A percentile compares a stretch with the other conserved stretches of the same genome.
Evolutionary conservation across 139 green algal species (phyloP).

Genomic region (Coelastrella sp.): DNA sequence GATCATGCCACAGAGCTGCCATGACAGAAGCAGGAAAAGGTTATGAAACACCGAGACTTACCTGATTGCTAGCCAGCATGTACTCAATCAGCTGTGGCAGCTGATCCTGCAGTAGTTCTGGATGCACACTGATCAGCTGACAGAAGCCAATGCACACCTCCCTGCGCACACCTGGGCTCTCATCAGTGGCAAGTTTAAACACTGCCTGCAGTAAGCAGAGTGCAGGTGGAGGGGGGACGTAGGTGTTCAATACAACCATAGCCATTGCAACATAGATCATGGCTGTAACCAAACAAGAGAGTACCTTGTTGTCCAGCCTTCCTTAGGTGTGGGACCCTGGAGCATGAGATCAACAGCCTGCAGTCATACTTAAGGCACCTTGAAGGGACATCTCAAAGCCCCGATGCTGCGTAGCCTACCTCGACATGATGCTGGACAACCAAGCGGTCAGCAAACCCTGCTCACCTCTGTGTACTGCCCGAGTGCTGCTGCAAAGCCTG

Average conservation of each 20-base stretch:
- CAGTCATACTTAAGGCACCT: too few relatives aligned
- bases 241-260: too few relatives aligned
- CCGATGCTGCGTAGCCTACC: too few relatives aligned
- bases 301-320: too few relatives aligned
- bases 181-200: constrained; percentile 89
- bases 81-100: constrained; percentile 92
- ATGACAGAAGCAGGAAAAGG: neutral
- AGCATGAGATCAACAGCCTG: too few relatives aligned
- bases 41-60: neutral
- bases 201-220: constrained; percentile 71
- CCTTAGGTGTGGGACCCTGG: too few relatives aligned
- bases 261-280: too few relatives aligned
- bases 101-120: constrained; percentile 81
- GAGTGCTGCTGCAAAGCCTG: constrained; percentile 52
- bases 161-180: constrained; percentile 74
- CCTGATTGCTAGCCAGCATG: constrained; percentile 92
- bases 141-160: constrained; percentile 91
- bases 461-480: constrained; percentile 64
- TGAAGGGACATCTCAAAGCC: too few relatives aligned
- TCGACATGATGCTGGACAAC: too few relatives aligned
- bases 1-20: too few relatives aligned
- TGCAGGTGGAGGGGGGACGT: neutral
- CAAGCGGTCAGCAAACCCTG: neutral
- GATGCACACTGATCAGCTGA: constrained; percentile 76
- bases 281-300: too few relatives aligned